A percentile compares a stretch with the other conserved stretches of the same genome.
These are phyloP conservation scores for Phytophthora uliginosa DNA, from an alignment of 352 stramenopile genomes.

Conservation along the genomic window DNA sequence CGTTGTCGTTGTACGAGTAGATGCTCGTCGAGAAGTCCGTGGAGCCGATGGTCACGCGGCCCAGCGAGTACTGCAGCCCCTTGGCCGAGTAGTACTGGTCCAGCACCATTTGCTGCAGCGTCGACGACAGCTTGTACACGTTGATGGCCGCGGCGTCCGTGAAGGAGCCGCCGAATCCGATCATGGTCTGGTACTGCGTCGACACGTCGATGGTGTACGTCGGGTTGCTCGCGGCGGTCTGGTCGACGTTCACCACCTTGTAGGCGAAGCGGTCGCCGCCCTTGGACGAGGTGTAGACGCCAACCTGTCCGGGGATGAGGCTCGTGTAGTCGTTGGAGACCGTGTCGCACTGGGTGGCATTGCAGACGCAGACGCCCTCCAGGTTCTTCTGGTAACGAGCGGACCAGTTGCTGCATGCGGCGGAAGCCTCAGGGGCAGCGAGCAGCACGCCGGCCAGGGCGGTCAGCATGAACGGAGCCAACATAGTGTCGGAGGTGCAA, in stretches of 20 bases:
- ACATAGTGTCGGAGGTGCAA: not conserved
- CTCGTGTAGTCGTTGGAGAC: conserved; percentile 49
- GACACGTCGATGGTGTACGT: conserved; percentile 51
- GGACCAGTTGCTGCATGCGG: conserved; percentile 48
- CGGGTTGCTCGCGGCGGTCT: conserved; percentile 18
- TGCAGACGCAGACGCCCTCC: conserved; percentile 58
- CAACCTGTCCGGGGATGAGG: conserved; percentile 46
- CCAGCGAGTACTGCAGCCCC: conserved; percentile 86
- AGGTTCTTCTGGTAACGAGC: conserved; percentile 44
- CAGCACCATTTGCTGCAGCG: conserved; percentile 72
- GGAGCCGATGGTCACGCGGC: conserved; percentile 83
- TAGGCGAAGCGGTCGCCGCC: conserved; percentile 50
- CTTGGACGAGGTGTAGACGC: conserved; percentile 53
- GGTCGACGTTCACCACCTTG: conserved; percentile 30
- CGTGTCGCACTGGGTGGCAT: conserved; percentile 50
- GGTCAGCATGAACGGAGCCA: conserved; percentile 9
- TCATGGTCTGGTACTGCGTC: conserved; percentile 76
- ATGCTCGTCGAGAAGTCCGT: conserved; percentile 88
- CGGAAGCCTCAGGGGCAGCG: not conserved
- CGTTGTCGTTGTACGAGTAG: conserved; percentile 88
- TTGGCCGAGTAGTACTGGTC: conserved; percentile 77
- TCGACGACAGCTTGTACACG: conserved; percentile 66
- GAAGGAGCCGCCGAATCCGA: conserved; percentile 92
- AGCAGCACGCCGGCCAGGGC: conserved; percentile 1
- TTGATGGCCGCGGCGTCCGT: conserved; percentile 88